Base-by-base conservation (phyloP, 176 grass and related monocot genomes). In the Bolboschoenus planiculmis region DNA sequence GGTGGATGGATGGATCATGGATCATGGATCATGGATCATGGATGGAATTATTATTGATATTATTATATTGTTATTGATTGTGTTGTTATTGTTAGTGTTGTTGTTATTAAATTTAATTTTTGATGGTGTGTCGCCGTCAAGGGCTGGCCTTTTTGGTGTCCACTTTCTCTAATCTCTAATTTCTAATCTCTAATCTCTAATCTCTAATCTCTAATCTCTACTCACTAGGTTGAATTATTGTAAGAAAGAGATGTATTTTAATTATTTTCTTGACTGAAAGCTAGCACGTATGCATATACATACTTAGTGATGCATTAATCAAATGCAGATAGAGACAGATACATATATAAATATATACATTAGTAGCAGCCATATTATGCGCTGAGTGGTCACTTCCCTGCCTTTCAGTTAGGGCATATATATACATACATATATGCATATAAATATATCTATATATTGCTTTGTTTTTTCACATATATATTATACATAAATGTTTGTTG, bases 331-430 rank as follows among this genome's bases (percentile, higher is more conserved):
- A 10, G 14, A 48, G 46, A 13, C 14, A 53, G 50, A 16, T 13
- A 53, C 3, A 18, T 10, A 53, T 18, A 53, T 10, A 53, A 16
- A 68, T 39, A 34, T 5, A 81, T 50, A 73, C 4, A 75, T 18
- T 51, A 50, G 2, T 77, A 66, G 24, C 48, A 40, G 36, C 30
- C 36, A 64, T 59, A 82, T 60, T 82, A 63, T 82, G 58, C 60
- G 24, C 16, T 34, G 79, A 82, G 80, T 82, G 58, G 58, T 82
- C 57, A 82, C 56, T 66, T 65, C 20, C 18, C 57, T 43, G 21
- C 79, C 58, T 82, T 82, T 82, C 80, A 66, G 80, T 82, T 66
- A 65, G 14, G 23, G 10, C 58, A 82, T 66, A n/a, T n/a, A n/a
- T n/a, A n/a, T n/a, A n/a, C n/a, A n/a, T n/a, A n/a, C n/a, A n/a